phyloP scores from a whole-genome alignment of 1,284 basidiomycete genomes.

The Austroboletus novae-zelandiae region DNA sequence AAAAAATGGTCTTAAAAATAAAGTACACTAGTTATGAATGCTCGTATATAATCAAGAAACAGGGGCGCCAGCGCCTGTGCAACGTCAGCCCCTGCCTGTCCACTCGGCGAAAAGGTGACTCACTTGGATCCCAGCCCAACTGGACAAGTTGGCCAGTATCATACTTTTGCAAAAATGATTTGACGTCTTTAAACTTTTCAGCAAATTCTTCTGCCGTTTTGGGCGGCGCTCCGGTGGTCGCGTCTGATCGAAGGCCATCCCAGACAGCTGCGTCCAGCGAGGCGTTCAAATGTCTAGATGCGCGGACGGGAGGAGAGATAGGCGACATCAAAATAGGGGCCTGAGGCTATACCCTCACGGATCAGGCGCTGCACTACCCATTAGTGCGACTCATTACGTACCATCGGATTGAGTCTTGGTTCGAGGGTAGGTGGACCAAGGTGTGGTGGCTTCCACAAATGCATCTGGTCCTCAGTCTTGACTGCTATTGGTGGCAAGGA shows the following conservation, averaged over 20 bases:
- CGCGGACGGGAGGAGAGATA: background rate
- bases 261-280: slow-evolving; percentile 11
- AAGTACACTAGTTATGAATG: slow-evolving; percentile 5
- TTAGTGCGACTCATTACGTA: too few relatives aligned
- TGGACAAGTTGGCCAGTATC: slow-evolving; percentile 18
- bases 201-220: slow-evolving; percentile 23
- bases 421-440: too few relatives aligned
- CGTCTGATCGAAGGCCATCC: slow-evolving; percentile 6
- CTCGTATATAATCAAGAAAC: slow-evolving; percentile 5
- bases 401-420: too few relatives aligned
- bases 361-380: too few relatives aligned
- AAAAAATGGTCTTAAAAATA: slow-evolving; percentile 10
- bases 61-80: slow-evolving; percentile 4
- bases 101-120: background rate
- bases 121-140: slow-evolving; percentile 31
- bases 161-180: slow-evolving; percentile 1
- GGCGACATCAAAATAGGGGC: background rate
- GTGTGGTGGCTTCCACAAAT: background rate
- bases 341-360: background rate
- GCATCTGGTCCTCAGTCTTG: slow-evolving; percentile 21
- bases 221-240: slow-evolving; percentile 8
- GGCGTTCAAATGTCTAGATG: background rate
- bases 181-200: slow-evolving; percentile 10
- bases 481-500: slow-evolving; percentile 33
- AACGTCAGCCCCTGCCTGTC: slow-evolving; percentile 4